Conservation (phyloP, 2,329 filamentous ascomycete genomes). For the Cladosporium velox region DNA sequence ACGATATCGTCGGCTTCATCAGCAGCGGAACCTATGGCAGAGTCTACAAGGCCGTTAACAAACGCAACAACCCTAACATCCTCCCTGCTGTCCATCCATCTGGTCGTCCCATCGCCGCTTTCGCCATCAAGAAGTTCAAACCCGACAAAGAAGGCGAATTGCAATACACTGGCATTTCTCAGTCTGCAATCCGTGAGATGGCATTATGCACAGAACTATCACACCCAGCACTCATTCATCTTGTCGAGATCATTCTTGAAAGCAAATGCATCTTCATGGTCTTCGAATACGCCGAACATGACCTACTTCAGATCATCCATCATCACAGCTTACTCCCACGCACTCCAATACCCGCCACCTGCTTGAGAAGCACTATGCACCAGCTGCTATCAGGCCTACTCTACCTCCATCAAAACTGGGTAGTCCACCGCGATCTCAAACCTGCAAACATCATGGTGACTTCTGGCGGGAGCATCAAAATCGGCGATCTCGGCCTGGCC, state of each 20-base stretch:
- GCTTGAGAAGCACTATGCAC: slow-evolving; percentile 92
- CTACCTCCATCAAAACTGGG: slow-evolving; percentile 95
- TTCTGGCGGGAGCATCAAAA: slow-evolving; percentile 83
- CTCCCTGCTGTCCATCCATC: slow-evolving; percentile 33
- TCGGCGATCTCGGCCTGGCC: slow-evolving; percentile 90
- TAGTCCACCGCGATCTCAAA: slow-evolving; percentile 93
- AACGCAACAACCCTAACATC: slow-evolving; percentile 65
- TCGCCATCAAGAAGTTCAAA: slow-evolving; percentile 99
- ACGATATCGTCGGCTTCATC: slow-evolving; percentile 97
- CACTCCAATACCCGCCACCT: slow-evolving; percentile 82
- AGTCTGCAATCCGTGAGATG: slow-evolving; percentile 97
- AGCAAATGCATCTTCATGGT: slow-evolving; percentile 99
- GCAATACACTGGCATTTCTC: slow-evolving; percentile 95
- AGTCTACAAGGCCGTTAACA: slow-evolving; percentile 93
- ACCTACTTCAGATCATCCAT: slow-evolving; percentile 95
- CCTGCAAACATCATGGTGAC: slow-evolving; percentile 99
- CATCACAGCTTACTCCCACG: slow-evolving; percentile 89
- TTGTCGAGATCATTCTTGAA: slow-evolving; percentile 94
- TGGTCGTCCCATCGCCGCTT: slow-evolving; percentile 65
- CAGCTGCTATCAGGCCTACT: slow-evolving; percentile 93
- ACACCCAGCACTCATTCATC: slow-evolving; percentile 84
- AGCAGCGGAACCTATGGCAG: slow-evolving; percentile 97
- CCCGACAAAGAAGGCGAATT: slow-evolving; percentile 98
- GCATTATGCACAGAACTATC: slow-evolving; percentile 88
- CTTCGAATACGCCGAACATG: slow-evolving; percentile 97